A percentile compares a stretch with the other conserved stretches of the same genome.
Conservation (phyloP, 1,284 basidiomycete species). For the Puccinia coronata region DNA sequence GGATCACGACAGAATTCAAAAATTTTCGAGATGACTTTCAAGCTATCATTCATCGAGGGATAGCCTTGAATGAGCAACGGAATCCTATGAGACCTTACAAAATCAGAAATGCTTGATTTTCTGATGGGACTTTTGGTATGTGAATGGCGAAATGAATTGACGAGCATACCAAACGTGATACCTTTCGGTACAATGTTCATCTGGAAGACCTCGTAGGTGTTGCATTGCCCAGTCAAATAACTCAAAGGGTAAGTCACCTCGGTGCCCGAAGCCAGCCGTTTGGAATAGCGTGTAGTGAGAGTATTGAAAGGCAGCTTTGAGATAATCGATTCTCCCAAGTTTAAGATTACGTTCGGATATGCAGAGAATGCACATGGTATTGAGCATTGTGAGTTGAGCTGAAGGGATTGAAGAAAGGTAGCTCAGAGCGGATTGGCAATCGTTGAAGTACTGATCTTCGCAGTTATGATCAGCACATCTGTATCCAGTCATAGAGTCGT, state of each 20-base stretch:
- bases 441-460: neutral
- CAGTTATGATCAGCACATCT: no score
- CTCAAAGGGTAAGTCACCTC: neutral
- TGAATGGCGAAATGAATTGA: neutral
- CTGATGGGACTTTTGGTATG: neutral
- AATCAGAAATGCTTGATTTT: neutral
- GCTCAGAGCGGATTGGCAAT: neutral
- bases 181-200: neutral
- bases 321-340: neutral
- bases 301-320: neutral
- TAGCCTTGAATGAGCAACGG: neutral
- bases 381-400: neutral
- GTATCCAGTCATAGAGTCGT: neutral
- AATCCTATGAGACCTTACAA: neutral
- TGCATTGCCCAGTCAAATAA: slow-evolving; percentile 6
- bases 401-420: neutral
- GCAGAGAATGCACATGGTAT: neutral
- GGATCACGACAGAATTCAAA: neutral
- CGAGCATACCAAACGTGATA: neutral
- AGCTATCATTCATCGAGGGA: neutral
- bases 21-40: neutral
- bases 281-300: slow-evolving; percentile 18
- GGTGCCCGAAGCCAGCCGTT: neutral
- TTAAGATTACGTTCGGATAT: neutral
- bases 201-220: neutral